phyloP scores from a whole-genome alignment of 164 flowering plant species.

The Vitis amurensis region DNA sequence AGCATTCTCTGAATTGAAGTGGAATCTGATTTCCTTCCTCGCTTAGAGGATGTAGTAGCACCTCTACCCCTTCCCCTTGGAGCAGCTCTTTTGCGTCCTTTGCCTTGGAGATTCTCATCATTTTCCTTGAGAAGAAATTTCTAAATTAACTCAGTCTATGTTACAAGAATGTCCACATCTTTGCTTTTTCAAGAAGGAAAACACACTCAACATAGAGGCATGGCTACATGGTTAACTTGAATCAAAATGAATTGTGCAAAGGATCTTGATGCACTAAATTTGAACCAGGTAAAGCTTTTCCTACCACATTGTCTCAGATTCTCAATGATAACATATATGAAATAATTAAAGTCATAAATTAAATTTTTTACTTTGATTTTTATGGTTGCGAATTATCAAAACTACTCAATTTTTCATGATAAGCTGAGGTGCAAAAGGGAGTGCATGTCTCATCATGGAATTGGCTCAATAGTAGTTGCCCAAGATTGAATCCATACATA shows the following conservation, averaged over 20 bases:
- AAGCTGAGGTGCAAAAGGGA: too few relatives aligned
- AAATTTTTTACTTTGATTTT: too few relatives aligned
- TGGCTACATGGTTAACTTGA: background rate
- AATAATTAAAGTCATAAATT: too few relatives aligned
- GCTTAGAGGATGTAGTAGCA: conserved; percentile 56
- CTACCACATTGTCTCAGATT: too few relatives aligned
- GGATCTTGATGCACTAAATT: too few relatives aligned
- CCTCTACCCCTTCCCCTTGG: conserved; percentile 82
- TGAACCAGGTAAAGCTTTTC: too few relatives aligned
- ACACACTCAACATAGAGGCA: background rate
- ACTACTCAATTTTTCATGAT: too few relatives aligned
- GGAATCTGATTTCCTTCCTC: conserved; percentile 71
- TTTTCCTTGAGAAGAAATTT: conserved; percentile 47
- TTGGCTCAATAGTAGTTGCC: too few relatives aligned
- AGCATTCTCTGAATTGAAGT: conserved; percentile 57
- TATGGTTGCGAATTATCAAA: too few relatives aligned
- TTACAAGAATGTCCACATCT: background rate
- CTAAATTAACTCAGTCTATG: background rate
- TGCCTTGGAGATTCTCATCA: conserved; percentile 43
- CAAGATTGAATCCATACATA: too few relatives aligned
- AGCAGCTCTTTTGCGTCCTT: conserved; percentile 83
- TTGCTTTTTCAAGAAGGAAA: background rate
- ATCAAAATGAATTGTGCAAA: background rate
- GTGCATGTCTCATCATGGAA: too few relatives aligned
- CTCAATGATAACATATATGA: too few relatives aligned